Evolutionary conservation across 2,329 filamentous ascomycete species (phyloP).

Genomic region (Microcyclospora pomicola): DNA sequence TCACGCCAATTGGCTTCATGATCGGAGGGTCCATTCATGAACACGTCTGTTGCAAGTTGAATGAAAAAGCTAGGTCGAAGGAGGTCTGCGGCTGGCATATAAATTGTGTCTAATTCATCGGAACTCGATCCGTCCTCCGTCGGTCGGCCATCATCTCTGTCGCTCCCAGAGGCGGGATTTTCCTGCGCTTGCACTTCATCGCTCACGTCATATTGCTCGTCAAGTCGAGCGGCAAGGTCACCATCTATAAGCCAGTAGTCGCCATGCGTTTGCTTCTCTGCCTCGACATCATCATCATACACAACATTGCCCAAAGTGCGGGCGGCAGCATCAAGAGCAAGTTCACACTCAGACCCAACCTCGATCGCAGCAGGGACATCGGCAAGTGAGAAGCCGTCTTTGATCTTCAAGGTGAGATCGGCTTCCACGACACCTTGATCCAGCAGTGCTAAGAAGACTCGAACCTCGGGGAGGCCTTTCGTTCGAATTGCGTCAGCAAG

Average conservation of each 20-base stretch:
- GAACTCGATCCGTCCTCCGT: background rate
- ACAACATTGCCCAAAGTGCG: slow-evolving; percentile 52
- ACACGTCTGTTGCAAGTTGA: slow-evolving; percentile 48
- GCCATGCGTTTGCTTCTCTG: slow-evolving; percentile 49
- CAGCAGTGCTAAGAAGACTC: slow-evolving; percentile 53
- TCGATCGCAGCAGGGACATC: slow-evolving; percentile 63
- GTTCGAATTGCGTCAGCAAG: slow-evolving; percentile 51
- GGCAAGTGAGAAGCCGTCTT: slow-evolving; percentile 29
- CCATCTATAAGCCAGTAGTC: slow-evolving; percentile 51
- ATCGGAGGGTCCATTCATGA: slow-evolving; percentile 54
- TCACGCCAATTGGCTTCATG: slow-evolving; percentile 54
- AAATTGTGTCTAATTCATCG: background rate
- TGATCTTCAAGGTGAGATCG: slow-evolving; percentile 22
- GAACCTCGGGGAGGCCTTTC: slow-evolving; percentile 64
- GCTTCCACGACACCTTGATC: slow-evolving; percentile 33
- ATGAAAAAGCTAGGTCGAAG: slow-evolving; percentile 50
- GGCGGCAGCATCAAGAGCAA: slow-evolving; percentile 52
- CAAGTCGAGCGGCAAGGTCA: slow-evolving; percentile 23
- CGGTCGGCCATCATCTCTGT: background rate
- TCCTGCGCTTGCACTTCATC: slow-evolving; percentile 3
- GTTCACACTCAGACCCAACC: slow-evolving; percentile 50
- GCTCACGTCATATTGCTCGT: slow-evolving; percentile 12
- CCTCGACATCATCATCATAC: slow-evolving; percentile 45
- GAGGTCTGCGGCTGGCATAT: slow-evolving; percentile 38
- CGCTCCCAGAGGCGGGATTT: background rate